Percentiles rank a stretch among this genome's conserved stretches.
phyloP scores from a whole-genome alignment of 805 yeast genomes.

The Jamesozyma rosinii region DNA sequence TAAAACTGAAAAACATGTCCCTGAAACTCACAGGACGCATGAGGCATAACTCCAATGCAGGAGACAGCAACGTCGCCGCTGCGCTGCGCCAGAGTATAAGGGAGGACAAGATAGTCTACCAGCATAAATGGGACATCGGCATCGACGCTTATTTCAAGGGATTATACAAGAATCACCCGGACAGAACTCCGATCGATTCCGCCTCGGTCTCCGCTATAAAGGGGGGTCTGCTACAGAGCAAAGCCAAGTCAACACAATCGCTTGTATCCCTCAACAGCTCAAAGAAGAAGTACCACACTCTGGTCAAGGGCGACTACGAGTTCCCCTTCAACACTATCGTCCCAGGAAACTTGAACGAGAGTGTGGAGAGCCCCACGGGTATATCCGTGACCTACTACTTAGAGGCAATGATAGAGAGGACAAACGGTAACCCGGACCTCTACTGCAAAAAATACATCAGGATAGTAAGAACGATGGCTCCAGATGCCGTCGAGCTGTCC shows the following conservation, averaged over 20 bases:
- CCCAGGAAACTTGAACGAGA: constrained; percentile 80
- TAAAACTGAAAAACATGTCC: constrained; percentile 53
- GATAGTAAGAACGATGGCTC: constrained; percentile 75
- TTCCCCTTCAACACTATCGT: constrained; percentile 79
- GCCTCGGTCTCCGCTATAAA: constrained; percentile 5
- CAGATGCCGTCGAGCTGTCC: constrained; percentile 78
- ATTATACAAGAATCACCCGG: constrained; percentile 20
- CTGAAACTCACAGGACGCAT: constrained; percentile 61
- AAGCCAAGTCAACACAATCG: constrained; percentile 17
- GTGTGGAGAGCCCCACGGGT: constrained; percentile 50
- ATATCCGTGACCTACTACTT: constrained; percentile 64
- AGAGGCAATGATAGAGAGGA: constrained; percentile 75
- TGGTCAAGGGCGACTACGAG: constrained; percentile 74
- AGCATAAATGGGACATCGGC: constrained; percentile 69
- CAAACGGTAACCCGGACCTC: constrained; percentile 61
- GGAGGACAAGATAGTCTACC: constrained; percentile 58
- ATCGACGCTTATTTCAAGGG: constrained; percentile 36
- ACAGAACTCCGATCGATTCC: constrained; percentile 10
- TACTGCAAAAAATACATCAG: constrained; percentile 63
- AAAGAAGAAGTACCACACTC: constrained; percentile 29
- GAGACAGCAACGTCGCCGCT: not conserved
- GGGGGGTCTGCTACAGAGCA: not conserved
- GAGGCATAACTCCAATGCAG: constrained; percentile 35
- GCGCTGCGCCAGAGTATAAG: constrained; percentile 15
- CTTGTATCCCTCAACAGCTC: constrained; percentile 27